Base-by-base conservation (phyloP, 805 yeast genomes). In the Clavispora phyllophila region DNA sequence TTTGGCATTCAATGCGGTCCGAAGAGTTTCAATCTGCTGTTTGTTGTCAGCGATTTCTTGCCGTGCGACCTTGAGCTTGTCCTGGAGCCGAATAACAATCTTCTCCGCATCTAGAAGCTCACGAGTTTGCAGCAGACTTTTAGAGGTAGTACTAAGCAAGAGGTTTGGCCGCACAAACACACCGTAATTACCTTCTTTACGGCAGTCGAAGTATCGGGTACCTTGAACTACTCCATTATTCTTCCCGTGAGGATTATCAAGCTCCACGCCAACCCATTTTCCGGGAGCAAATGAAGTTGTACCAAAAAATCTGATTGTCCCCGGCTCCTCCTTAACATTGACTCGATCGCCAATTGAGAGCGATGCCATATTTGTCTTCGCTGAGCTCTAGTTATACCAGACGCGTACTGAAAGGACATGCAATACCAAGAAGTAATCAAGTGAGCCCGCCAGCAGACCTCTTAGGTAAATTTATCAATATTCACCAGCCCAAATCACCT, bases 211-310 rank as follows among this genome's bases (percentile, higher is more conserved):
- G 55, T 78, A 78, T 41, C 57, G 39, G 3, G 61, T 53, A 0
- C 73, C 78, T 15, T 66, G 57, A 0, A 78, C 69, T 0, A 72
- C 55, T 1, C 82, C 82, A 45, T 76, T 63, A 41, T 78, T 78
- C 48, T 70, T 73, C 1, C 82, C 82, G 1, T 28, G 44, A 0
- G 70, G 60, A 1, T 43, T 42, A 10, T 64, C 66, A 18, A 78
- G 54, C 38, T 74, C 77, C 3, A 77, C 53, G 1, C 82, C 82
- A 4, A 72, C 57, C 82, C 82, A 76, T 1, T 44, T 40, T 0
- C 87, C 88, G 0, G 72, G 62, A 3, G 85, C 79, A 63, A 83
- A 83, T 37, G 73, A 48, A 0, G 87, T 78, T 12, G 50, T 41
- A 0, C 88, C 88, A 2, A 73, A 45, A 53, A 59, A 82, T 39